Conservation (phyloP, 768 basidiomycete genomes). For the Candolleomyces aberdarensis region DNA sequence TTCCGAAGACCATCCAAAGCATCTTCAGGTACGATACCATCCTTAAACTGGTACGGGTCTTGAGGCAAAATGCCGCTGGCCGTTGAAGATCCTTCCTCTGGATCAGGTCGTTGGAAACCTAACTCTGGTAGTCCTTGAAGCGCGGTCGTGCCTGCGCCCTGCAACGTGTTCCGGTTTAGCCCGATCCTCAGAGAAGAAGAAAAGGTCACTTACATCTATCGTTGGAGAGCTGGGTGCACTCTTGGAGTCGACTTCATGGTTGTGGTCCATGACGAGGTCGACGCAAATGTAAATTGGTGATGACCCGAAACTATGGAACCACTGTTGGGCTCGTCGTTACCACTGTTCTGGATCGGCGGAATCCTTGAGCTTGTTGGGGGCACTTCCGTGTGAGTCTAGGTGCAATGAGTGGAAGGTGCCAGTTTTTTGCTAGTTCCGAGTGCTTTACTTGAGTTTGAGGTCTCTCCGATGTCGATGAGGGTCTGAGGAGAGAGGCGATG, state of each 20-base stretch:
- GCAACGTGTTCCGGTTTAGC: not conserved
- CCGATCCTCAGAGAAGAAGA: not conserved
- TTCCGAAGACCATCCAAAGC: not conserved
- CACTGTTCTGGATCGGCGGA: conserved; percentile 1
- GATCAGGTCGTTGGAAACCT: not conserved
- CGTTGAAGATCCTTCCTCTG: not conserved
- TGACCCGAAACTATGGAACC: conserved; percentile 4
- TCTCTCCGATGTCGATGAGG: no score
- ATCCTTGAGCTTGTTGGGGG: no score
- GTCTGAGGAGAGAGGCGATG: no score
- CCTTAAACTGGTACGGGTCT: not conserved
- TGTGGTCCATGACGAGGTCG: not conserved
- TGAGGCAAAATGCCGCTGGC: not conserved
- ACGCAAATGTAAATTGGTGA: not conserved
- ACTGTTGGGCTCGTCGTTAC: not conserved
- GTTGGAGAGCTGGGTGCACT: not conserved
- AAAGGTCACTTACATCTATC: not conserved
- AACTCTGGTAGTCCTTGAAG: not conserved
- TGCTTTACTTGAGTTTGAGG: no score
- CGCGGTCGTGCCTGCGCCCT: not conserved
- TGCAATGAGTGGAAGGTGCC: no score
- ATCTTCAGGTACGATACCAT: not conserved
- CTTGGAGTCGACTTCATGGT: not conserved
- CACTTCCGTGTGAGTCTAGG: no score
- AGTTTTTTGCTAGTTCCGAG: no score